phyloP scores from a whole-genome alignment of 148 eudicot species.

The Persicaria tinctoria region DNA sequence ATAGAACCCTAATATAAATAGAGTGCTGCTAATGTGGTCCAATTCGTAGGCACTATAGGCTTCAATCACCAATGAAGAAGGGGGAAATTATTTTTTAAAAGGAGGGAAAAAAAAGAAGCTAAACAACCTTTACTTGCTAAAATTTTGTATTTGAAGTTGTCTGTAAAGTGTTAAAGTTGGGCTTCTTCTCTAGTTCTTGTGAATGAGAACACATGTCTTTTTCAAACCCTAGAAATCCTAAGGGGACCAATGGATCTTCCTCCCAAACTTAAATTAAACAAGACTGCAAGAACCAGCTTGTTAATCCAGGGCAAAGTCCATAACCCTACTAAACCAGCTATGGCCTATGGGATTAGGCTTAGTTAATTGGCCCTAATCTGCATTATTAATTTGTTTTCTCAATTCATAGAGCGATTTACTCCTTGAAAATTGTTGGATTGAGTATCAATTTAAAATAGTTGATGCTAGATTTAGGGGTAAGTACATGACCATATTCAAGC shows the following conservation, averaged over 20 bases:
- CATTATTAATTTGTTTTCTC: background rate
- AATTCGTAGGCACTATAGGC: background rate
- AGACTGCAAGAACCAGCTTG: slow-evolving; percentile 9
- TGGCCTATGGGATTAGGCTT: background rate
- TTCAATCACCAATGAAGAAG: background rate
- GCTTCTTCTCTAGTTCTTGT: slow-evolving; percentile 2
- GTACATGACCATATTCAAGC: slow-evolving; percentile 5
- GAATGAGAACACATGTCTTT: background rate
- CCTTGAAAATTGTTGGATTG: background rate
- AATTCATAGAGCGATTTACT: background rate
- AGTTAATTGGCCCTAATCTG: background rate
- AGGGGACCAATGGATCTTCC: background rate
- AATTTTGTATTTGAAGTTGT: background rate
- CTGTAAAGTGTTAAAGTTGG: slow-evolving; percentile 9
- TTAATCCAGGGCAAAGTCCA: background rate
- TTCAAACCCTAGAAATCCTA: slow-evolving; percentile 1
- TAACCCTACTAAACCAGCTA: background rate
- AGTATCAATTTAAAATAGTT: background rate
- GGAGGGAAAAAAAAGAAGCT: background rate
- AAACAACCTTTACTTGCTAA: background rate
- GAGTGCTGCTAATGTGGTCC: slow-evolving; percentile 8
- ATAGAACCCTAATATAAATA: background rate
- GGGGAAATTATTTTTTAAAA: background rate
- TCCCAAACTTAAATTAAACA: background rate
- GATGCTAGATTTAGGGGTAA: slow-evolving; percentile 8